These are phyloP conservation scores for Alternaria longipes DNA, from an alignment of 2,329 filamentous ascomycete species.

Conservation along the genomic window DNA sequence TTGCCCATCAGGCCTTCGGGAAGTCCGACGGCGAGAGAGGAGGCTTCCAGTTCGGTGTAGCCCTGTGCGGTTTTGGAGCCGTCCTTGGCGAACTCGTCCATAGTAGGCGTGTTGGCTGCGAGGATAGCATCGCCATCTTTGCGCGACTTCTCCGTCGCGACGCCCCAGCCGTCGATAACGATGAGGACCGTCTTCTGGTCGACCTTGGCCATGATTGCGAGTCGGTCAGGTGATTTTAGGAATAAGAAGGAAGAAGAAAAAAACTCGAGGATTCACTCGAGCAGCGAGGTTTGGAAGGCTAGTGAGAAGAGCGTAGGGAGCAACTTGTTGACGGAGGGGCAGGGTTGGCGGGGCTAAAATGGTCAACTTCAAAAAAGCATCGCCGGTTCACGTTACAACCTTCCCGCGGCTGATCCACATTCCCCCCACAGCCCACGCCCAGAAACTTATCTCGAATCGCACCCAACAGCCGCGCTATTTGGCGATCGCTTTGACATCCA, in stretches of 20 bases:
- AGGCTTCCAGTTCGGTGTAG: slow-evolving; percentile 93
- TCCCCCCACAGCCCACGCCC: slow-evolving; percentile 36
- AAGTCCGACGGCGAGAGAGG: slow-evolving; percentile 92
- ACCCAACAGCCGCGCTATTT: slow-evolving; percentile 17
- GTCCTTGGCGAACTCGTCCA: slow-evolving; percentile 80
- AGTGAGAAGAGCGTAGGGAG: slow-evolving; percentile 16
- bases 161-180: slow-evolving; percentile 99
- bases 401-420: slow-evolving; percentile 18
- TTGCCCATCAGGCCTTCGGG: slow-evolving; percentile 99
- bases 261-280: neutral
- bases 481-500: slow-evolving; percentile 15
- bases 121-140: slow-evolving; percentile 95
- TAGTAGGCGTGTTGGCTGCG: slow-evolving; percentile 89
- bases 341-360: slow-evolving; percentile 32
- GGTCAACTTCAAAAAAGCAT: slow-evolving; percentile 24
- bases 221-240: slow-evolving; percentile 22
- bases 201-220: slow-evolving; percentile 68
- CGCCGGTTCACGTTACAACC: slow-evolving; percentile 33
- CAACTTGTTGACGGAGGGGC: slow-evolving; percentile 38
- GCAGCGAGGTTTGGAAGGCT: neutral
- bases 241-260: neutral
- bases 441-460: slow-evolving; percentile 27
- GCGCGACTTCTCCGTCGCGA: slow-evolving; percentile 80
- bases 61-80: slow-evolving; percentile 79
- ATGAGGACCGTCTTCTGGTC: slow-evolving; percentile 78